Evolutionary conservation across 352 stramenopile genomes (phyloP), one percentile per base, ranked within the genome.

Genomic region (Globisporangium canariense): DNA sequence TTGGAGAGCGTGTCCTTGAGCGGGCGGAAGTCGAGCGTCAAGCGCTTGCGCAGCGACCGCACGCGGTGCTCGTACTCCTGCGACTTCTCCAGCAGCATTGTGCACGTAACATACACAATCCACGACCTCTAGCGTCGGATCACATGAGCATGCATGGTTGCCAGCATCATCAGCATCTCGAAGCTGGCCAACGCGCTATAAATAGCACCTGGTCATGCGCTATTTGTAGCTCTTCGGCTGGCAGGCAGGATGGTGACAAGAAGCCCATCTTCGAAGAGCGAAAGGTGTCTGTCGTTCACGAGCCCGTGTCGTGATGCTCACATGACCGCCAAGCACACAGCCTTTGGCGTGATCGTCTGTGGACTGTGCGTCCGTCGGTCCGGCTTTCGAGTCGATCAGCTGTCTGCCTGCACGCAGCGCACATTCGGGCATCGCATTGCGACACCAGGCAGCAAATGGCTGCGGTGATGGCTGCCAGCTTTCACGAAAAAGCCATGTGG

Each of bases 1-100:
- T 74, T 75, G 40, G 79, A 67, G 28, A 86, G 75, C 43, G 77
- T 83, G 60, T 74, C 65, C 20, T 67, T 70, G 28, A 88, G 76
- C 51, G 79, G 73, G 55, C 79, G 70, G 49, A 83, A 84, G 66
- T 88, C 79, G 49, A 88, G 75, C 56, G 77, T 65, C n/a, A 88
- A 65, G 10, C 71, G 75, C 69, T 80, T 79, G 22, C 62, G 69
- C 66, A 88, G 50, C 50, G 73, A 61, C 36, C 75, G 75, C 58
- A 79, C 75, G 60, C 79, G 73, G 58, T 62, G 67, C 64, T 83
- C 75, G 66, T 69, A 77, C 47, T 83, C 74, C 7, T 62, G 60
- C 38, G 74, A 69, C 50, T 50, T 69, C 45, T 66, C 65, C 50
- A 67, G n/a, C 52, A 52, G 60, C 72, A 77, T 77, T 18, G 32